Base-by-base conservation (phyloP, 2,329 filamentous ascomycete species). In the Ceratocystis variospora region DNA sequence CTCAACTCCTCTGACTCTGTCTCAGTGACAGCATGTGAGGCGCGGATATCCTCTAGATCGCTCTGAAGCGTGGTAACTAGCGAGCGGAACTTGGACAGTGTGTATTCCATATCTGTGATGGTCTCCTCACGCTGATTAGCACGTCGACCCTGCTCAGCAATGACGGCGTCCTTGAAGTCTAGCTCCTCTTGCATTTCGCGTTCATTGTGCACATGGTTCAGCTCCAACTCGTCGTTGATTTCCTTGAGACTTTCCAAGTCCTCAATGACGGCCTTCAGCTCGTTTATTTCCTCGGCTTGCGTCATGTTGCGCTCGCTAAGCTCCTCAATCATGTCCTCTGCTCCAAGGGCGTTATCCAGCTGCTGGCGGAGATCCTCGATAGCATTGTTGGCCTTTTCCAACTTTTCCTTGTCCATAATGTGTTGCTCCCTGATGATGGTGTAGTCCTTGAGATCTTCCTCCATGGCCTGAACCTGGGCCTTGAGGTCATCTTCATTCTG, bases 101-200 rank as follows among this genome's bases (percentile, higher is more conserved):
- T 95, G 73, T 95, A 94, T 74, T 96, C 91, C 75, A 95, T 86
- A 71, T 97, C 92, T 67, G 91, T 88, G 66, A 95, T 83, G 7
- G 83, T 79, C 71, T 90, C 85, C 67, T 95, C 89, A 73, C 96
- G 90, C 72, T 92, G 85, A 2, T 80, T 80, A 4, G 87, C 82
- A 69, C 87, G 85, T 67, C 87, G 86, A 44, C 82, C 81, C 72
- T 95, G 88, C 73, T 97, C 93, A n/a, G 84, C 81, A 69, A 96
- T 88, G 68, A 96, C 78, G 65, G 82, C 83, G 70, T 96, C 92
- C 74, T 89, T 90, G 76, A 90, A 88, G 73, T 96, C 92, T 66
- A 97, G 83, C 71, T 96, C 92, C 71, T 95, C 89, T 74, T 96
- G 91, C 76, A 99, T 83, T 73, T 97, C 92, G 74, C 93, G 96